Percentiles rank a stretch among this genome's conserved stretches.
Evolutionary conservation across 164 flowering plant species (phyloP).

Genomic region (Hamamelis virginiana): DNA sequence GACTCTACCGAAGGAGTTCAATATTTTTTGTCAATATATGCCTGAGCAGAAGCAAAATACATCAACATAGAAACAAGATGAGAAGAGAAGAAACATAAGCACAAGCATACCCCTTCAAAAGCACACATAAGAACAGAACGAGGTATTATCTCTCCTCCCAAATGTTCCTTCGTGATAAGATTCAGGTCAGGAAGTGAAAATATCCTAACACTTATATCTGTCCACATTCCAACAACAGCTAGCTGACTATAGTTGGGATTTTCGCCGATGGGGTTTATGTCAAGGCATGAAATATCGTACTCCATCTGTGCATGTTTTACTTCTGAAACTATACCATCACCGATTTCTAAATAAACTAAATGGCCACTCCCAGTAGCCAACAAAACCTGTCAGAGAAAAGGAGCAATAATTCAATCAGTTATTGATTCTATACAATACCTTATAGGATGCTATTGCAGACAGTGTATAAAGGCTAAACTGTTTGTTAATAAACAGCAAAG

Average conservation of each 20-base stretch:
- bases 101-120: slow-evolving; percentile 88
- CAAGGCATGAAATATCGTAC: slow-evolving; percentile 92
- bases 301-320: slow-evolving; percentile 70
- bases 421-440: background rate
- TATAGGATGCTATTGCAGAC: background rate
- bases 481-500: background rate
- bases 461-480: background rate
- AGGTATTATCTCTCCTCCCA: slow-evolving; percentile 97
- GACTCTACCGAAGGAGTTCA: too few species aligned
- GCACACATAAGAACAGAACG: slow-evolving; percentile 96
- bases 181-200: slow-evolving; percentile 85
- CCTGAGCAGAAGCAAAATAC: background rate
- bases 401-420: background rate
- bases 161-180: slow-evolving; percentile 72
- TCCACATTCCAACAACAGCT: slow-evolving; percentile 99
- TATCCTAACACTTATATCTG: slow-evolving; percentile 86
- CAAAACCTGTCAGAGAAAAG: slow-evolving; percentile 57
- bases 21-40: background rate
- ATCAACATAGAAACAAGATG: background rate
- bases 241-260: slow-evolving; percentile 69
- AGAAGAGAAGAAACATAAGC: slow-evolving; percentile 1
- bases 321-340: slow-evolving; percentile 69
- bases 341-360: slow-evolving; percentile 82
- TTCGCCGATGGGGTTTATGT: slow-evolving; percentile 91
- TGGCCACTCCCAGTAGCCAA: slow-evolving; percentile 95